Evolutionary conservation across 1,284 basidiomycete genomes (phyloP), one percentile per base, ranked within the genome.

Genomic region (Cronartium ribicola): DNA sequence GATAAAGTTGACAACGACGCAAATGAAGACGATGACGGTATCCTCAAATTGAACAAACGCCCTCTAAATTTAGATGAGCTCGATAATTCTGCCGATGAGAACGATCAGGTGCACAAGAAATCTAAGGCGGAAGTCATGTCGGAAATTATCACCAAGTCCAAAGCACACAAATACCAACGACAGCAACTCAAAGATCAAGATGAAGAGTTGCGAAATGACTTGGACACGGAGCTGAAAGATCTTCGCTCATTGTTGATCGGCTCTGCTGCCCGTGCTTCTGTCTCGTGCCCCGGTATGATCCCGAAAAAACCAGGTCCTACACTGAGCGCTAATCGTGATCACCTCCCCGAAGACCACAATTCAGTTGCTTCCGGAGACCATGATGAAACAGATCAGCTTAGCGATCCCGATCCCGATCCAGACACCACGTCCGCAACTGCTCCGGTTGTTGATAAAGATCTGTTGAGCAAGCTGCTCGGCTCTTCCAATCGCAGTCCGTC

Each of bases 91-190:
- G n/a, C 37, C 51, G 29, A 41, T 44, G 70, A 37, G 41, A 14
- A 37, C 41, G 11, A 29, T 36, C 86, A 86, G 63, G 29, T 2
- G 29, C 85, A 88, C 76, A 93, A 92, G 82, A 94, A 91, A 83
- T 88, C 89, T 17, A 98, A 97, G 83, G 89, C 91, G 4, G 94
- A 99, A 80, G 92, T 98, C 76, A 98, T 98, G 96, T 88, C 90
- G 0, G 96, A 99, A 82, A 90, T 99, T 66, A 94, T 99, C 66
- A 91, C 93, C 13, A 98, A 98, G 83, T 95, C 92, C 83, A 99
- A 99, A 82, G 87, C 88, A 70, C 87, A 96, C 83, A 97, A 94
- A 92, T 83, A 90, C 75, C 88, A 88, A 77, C 87, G 95, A 55
- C 94, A 98, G 85, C 86, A 90, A 79, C 89, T 93, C 81, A 88